Evolutionary conservation across 2,329 filamentous ascomycete species (phyloP).

Genomic region (Cytospora mali): DNA sequence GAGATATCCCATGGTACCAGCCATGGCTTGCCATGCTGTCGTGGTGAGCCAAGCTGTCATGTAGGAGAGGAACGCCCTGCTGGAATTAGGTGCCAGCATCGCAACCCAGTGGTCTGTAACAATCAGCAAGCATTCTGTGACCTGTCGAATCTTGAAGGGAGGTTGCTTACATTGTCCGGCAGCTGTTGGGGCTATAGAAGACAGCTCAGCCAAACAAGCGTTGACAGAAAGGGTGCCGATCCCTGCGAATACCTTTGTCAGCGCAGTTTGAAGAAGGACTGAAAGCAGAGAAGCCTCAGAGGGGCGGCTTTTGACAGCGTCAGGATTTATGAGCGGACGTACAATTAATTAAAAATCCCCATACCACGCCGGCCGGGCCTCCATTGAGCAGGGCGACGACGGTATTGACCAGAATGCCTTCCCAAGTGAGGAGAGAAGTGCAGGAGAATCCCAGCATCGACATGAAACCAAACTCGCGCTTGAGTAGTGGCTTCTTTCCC

Average conservation of each 20-base stretch:
- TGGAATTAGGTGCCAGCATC: slow-evolving; percentile 32
- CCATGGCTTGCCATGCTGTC: slow-evolving; percentile 32
- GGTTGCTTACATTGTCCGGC: too few relatives aligned
- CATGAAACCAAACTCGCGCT: slow-evolving; percentile 21
- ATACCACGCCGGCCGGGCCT: too few relatives aligned
- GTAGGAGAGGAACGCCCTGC: slow-evolving; percentile 32
- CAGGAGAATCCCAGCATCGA: slow-evolving; percentile 14
- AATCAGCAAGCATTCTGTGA: too few relatives aligned
- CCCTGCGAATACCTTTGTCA: slow-evolving; percentile 44
- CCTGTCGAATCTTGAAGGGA: too few relatives aligned
- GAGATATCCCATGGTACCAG: slow-evolving; percentile 29
- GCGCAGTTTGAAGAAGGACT: too few relatives aligned
- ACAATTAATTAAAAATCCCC: neutral
- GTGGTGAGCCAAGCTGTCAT: slow-evolving; percentile 36
- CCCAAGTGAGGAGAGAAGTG: slow-evolving; percentile 15
- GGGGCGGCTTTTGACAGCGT: too few relatives aligned
- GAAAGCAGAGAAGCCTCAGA: too few relatives aligned
- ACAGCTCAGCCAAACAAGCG: slow-evolving; percentile 52
- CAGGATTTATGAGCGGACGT: too few relatives aligned
- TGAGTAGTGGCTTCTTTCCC: slow-evolving; percentile 19
- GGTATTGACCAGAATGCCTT: slow-evolving; percentile 29
- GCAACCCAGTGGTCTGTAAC: slow-evolving; percentile 51
- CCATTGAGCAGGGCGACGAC: neutral
- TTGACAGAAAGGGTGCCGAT: slow-evolving; percentile 43
- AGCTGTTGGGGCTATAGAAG: slow-evolving; percentile 57